phyloP scores from a whole-genome alignment of 306 rosid genomes.

The Senna tora region DNA sequence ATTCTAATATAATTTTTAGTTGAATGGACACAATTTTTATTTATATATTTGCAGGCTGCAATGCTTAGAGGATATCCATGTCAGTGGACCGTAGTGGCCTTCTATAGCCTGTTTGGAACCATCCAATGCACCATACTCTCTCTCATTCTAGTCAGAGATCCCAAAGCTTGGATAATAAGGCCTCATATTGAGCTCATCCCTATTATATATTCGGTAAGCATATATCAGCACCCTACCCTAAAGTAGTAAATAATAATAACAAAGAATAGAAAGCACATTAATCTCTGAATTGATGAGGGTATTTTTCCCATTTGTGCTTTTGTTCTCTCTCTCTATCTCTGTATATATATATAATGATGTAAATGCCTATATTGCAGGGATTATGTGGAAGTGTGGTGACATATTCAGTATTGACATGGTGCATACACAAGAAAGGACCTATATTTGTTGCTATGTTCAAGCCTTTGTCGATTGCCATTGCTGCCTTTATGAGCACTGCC shows the following conservation, averaged over 20 bases:
- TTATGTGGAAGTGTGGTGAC: slow-evolving; percentile 56
- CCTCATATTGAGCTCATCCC: slow-evolving; percentile 54
- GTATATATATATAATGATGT: too few species aligned
- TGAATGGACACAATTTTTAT: slow-evolving; percentile 5
- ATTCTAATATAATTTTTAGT: slow-evolving; percentile 44
- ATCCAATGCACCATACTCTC: slow-evolving; percentile 59
- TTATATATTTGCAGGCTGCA: slow-evolving; percentile 56
- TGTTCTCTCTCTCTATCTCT: too few species aligned
- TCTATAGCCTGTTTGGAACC: slow-evolving; percentile 69
- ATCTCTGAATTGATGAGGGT: too few species aligned
- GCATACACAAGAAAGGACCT: slow-evolving; percentile 69
- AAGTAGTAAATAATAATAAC: too few species aligned
- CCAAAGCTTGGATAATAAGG: slow-evolving; percentile 55
- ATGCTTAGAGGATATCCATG: slow-evolving; percentile 63
- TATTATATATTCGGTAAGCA: slow-evolving; percentile 69
- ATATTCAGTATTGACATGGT: slow-evolving; percentile 57
- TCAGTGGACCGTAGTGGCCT: slow-evolving; percentile 60
- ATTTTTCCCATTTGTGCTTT: too few species aligned
- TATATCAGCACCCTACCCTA: too few species aligned
- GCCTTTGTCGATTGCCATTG: slow-evolving; percentile 66
- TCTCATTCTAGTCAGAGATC: slow-evolving; percentile 49
- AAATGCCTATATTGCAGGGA: slow-evolving; percentile 57
- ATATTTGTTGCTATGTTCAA: slow-evolving; percentile 67
- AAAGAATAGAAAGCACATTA: too few species aligned
- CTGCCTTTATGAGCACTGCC: slow-evolving; percentile 37